Base-by-base conservation (phyloP, 2,329 filamentous ascomycete genomes). In the Botryotinia globosa region DNA sequence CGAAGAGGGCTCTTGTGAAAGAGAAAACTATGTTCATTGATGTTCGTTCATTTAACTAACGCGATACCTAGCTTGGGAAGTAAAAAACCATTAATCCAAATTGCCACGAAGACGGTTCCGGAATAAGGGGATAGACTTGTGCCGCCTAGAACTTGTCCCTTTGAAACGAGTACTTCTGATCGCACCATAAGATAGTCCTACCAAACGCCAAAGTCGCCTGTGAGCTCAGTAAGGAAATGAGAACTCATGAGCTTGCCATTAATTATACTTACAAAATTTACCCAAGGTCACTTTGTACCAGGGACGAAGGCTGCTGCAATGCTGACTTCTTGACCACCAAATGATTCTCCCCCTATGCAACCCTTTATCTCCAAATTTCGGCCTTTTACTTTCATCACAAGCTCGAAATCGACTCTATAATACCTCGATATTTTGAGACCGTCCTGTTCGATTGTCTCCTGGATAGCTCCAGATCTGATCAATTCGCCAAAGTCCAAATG, bases 281-380 rank as follows among this genome's bases (percentile, higher is more conserved):
- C 48, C 7, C 12, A 29, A 54, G 16, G 18, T 34, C 54, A 66
- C n/a, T 54, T 66, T 39, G 56, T 69, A n/a, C 39, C 56, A 5
- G 56, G 56, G 6, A 69, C 56, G 12, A 69, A 69, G n/a, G 56
- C 34, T n/a, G 56, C 67, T 20, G 67, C 56, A 29, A 69, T 69
- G 37, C 56, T 62, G 29, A 62, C 48, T 22, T 69, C 29, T n/a
- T 62, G 12, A 29, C 44, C 34, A 25, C 54, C 67, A 10, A 44
- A 29, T 25, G 44, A 25, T 42, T 34, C 45, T n/a, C 68, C 58
- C 9, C 32, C 44, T 12, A 63, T 34, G 42, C 25, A 25, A 42
- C 29, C 68, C 54, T 71, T 32, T 54, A 71, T 39, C 32, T 51
- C 34, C 56, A 64, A 32, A 64, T 71, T 48, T 16, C 68, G 34